Conservation (phyloP, 768 basidiomycete genomes). For the Glaciozyma antarctica region DNA sequence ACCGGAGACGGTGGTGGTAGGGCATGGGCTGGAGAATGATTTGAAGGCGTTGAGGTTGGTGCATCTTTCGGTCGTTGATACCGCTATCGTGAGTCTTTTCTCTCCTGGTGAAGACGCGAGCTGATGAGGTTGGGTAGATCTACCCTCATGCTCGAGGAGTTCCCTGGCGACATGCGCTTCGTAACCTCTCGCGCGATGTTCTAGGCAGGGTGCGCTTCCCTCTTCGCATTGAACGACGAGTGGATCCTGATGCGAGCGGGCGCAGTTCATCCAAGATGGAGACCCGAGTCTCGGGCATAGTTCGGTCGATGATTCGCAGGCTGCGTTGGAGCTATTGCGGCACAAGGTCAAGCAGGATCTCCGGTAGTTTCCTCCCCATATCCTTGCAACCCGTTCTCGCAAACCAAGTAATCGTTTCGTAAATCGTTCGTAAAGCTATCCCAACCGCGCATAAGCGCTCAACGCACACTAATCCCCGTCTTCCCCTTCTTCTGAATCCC, state of each 20-base stretch:
- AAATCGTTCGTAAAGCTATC: too few relatives aligned
- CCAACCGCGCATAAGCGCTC: neutral
- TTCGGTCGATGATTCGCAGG: constrained; percentile 77
- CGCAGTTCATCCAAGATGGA: constrained; percentile 66
- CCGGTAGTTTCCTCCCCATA: too few relatives aligned
- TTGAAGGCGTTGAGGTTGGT: constrained; percentile 79
- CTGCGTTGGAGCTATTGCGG: constrained; percentile 77
- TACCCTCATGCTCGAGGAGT: constrained; percentile 75
- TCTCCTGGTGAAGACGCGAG: neutral
- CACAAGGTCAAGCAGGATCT: constrained; percentile 62
- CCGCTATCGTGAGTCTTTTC: constrained; percentile 48
- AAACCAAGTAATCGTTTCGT: too few relatives aligned
- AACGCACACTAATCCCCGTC: constrained; percentile 33
- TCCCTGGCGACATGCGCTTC: constrained; percentile 67
- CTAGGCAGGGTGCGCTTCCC: constrained; percentile 44
- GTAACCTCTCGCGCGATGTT: constrained; percentile 71
- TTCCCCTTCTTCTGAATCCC: constrained; percentile 31
- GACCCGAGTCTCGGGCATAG: constrained; percentile 71
- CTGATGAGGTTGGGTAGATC: constrained; percentile 39
- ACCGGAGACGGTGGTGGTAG: constrained; percentile 60
- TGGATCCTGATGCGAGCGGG: neutral
- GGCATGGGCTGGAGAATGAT: constrained; percentile 83
- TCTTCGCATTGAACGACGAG: neutral
- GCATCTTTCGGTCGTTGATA: constrained; percentile 76
- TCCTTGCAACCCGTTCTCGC: too few relatives aligned